Evolutionary conservation across 2,329 filamentous ascomycete genomes (phyloP), one percentile per base, ranked within the genome.

Genomic region (Diaporthe helianthi): DNA sequence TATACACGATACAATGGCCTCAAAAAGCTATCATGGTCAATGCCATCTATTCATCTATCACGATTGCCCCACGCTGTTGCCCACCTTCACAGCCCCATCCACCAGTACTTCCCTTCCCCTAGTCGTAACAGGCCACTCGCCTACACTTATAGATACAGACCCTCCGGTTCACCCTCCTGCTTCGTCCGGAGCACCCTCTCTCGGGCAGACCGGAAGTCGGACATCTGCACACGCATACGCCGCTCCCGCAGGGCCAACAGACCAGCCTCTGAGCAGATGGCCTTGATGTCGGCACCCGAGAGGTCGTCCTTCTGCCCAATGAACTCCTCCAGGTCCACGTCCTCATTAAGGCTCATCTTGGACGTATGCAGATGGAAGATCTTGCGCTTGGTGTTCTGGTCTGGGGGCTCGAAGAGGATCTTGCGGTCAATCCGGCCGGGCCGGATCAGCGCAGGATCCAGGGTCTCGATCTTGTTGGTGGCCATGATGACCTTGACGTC

Each of bases 401-500:
- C 84, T 54, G 83, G 84, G 76, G 90, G 87, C 79, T 89, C 87
- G 77, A 90, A 93, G 72, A 91, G 82, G 72, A 99, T 99, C 88
- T 99, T 99, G 76, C 96, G 91, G 81, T 99, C 96, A 80, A 99
- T 99, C 87, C 96, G 94, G 73, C 96, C 96, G 53, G 96, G 96
- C 74, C 96, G 92, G 78, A 99, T 99, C 75, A 99, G 86, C 22
- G 96, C 96, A 67, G 96, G 96, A 78, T 99, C 97, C 33, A 99
- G 87, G 4, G 93, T 97, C 75, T 99, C 97, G 75, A 99, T 99
- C 89, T 99, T 99, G 90, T 99, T 99, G 74, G 96, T 99, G 15
- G 96, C 97, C 94, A 99, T 98, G 80, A 99, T 95, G 72, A 99
- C 96, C 86, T 99, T 99, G 82, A 99, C 95, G 79, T 99, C 96